Percentiles rank a stretch among this genome's conserved stretches.
Conservation (phyloP, 305 asterid genomes). For the Fraxinus velutina region DNA sequence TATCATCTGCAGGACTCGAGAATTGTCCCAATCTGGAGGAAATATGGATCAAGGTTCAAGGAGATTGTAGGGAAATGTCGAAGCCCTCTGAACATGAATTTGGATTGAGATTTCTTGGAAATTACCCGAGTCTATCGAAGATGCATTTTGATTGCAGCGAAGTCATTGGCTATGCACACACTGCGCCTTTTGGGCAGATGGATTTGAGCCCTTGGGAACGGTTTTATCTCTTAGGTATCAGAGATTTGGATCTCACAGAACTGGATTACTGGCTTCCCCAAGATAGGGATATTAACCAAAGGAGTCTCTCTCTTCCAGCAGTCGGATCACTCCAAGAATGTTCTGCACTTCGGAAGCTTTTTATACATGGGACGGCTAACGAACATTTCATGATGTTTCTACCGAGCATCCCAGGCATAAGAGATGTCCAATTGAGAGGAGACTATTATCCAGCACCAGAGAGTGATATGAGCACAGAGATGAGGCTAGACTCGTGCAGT, state of each 20-base stretch:
- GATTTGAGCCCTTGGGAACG: conserved; percentile 91
- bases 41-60: conserved; percentile 74
- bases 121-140: conserved; percentile 51
- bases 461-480: conserved; percentile 93
- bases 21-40: conserved; percentile 79
- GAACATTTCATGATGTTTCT: conserved; percentile 79
- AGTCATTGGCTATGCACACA: conserved; percentile 73
- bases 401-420: conserved; percentile 36
- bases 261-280: conserved; percentile 92
- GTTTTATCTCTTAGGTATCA: conserved; percentile 55
- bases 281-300: conserved; percentile 80
- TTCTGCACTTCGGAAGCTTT: conserved; percentile 55
- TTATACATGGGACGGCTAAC: conserved; percentile 85
- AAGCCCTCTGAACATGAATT: conserved; percentile 48
- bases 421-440: conserved; percentile 84
- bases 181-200: conserved; percentile 86
- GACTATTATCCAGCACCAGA: conserved; percentile 94
- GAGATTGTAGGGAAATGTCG: conserved; percentile 73
- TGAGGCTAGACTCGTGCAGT: conserved; percentile 78
- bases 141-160: conserved; percentile 86
- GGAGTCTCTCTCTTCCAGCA: conserved; percentile 79
- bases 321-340: conserved; percentile 69
- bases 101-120: conserved; percentile 53
- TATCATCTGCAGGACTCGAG: conserved; percentile 52
- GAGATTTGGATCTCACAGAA: conserved; percentile 47